These are phyloP conservation scores for Thraustochytrium striatum DNA, from an alignment of 352 stramenopile species.

Conservation along the genomic window DNA sequence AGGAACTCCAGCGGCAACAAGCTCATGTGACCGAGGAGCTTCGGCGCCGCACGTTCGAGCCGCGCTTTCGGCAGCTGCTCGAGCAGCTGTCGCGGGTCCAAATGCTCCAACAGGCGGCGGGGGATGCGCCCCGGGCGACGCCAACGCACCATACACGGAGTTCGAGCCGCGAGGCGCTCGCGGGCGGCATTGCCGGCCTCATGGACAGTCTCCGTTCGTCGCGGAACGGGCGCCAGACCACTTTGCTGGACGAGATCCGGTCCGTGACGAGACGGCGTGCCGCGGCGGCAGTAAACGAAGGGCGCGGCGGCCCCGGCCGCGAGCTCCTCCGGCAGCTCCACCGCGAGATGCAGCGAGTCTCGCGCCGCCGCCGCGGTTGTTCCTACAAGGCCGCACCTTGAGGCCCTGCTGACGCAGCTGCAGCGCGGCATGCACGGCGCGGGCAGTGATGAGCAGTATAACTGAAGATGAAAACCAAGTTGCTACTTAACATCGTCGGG, in stretches of 20 bases:
- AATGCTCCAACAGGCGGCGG: slow-evolving; percentile 1
- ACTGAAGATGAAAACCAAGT: not conserved
- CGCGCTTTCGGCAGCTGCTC: not conserved
- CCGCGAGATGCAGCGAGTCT: too few relatives aligned
- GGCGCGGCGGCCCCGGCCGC: too few relatives aligned
- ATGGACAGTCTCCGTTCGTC: not conserved
- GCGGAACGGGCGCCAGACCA: not conserved
- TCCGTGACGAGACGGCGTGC: not conserved
- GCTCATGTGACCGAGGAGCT: too few relatives aligned
- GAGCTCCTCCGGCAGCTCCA: not conserved
- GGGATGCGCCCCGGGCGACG: too few relatives aligned
- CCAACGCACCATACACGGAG: too few relatives aligned
- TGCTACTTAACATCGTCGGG: not conserved
- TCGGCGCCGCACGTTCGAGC: too few relatives aligned
- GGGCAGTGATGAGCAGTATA: not conserved
- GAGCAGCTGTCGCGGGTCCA: not conserved
- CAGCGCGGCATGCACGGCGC: not conserved
- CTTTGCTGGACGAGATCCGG: not conserved
- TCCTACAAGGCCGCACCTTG: not conserved
- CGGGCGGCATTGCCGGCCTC: not conserved
- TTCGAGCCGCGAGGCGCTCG: not conserved
- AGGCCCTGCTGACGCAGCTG: not conserved
- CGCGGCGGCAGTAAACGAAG: not conserved
- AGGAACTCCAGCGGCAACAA: too few relatives aligned
- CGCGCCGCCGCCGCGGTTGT: not conserved